A percentile compares a stretch with the other conserved stretches of the same genome.
phyloP scores from a whole-genome alignment of 495 filamentous ascomycete genomes.

The Talaromyces nanjingensis region DNA sequence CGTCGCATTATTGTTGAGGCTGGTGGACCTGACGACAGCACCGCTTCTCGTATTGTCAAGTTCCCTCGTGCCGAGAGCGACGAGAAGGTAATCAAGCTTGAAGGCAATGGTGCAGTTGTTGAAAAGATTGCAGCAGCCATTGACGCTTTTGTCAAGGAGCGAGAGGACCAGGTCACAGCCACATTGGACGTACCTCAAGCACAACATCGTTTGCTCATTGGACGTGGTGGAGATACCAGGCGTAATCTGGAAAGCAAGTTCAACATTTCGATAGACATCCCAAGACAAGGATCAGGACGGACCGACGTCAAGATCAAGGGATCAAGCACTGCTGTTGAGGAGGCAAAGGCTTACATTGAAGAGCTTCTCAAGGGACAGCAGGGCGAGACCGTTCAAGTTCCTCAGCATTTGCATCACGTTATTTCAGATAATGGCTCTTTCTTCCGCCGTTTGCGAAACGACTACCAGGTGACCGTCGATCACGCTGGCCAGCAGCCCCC shows the following conservation, averaged over 20 bases:
- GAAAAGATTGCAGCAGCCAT: conserved; percentile 84
- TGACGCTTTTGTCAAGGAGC: conserved; percentile 66
- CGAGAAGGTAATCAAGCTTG: conserved; percentile 79
- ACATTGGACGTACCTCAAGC: conserved; percentile 73
- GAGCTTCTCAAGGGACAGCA: conserved; percentile 76
- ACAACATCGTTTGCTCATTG: conserved; percentile 87
- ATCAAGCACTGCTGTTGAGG: conserved; percentile 66
- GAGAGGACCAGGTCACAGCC: conserved; percentile 68
- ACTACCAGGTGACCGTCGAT: conserved; percentile 81
- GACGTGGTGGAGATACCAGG: conserved; percentile 79
- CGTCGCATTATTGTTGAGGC: conserved; percentile 80
- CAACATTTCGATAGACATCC: conserved; percentile 82
- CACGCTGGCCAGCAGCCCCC: conserved; percentile 75
- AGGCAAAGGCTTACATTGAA: conserved; percentile 77
- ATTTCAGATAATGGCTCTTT: conserved; percentile 86
- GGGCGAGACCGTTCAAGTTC: conserved; percentile 78
- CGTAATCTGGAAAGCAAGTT: conserved; percentile 84
- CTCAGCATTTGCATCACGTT: conserved; percentile 69
- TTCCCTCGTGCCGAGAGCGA: conserved; percentile 74
- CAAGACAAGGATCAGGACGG: conserved; percentile 63
- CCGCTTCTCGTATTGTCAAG: conserved; percentile 77
- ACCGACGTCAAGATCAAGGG: conserved; percentile 78
- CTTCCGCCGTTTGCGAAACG: conserved; percentile 78
- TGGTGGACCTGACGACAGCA: conserved; percentile 78
- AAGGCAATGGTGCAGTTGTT: conserved; percentile 74